Evolutionary conservation across 2,329 filamentous ascomycete genomes (phyloP).

Genomic region (Cercospora citrullina): DNA sequence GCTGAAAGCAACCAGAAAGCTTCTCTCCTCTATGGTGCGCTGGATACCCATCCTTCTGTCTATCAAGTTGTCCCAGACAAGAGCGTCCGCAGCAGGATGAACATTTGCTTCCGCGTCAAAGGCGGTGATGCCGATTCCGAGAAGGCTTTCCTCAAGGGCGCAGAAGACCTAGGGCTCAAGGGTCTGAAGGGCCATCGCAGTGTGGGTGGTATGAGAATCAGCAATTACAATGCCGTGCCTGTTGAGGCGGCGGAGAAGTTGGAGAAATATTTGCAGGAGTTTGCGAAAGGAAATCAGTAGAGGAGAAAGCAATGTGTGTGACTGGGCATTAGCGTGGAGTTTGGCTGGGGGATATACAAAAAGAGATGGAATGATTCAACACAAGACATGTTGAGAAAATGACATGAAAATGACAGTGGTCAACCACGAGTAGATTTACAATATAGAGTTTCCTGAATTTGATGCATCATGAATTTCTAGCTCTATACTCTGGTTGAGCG

Average conservation of each 20-base stretch:
- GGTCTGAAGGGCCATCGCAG: constrained; percentile 87
- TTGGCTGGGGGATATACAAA: background rate
- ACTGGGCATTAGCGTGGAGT: constrained; percentile 15
- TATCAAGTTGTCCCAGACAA: constrained; percentile 79
- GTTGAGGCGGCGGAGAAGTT: constrained; percentile 67
- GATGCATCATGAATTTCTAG: background rate
- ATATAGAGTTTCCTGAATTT: background rate
- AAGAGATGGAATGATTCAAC: constrained; percentile 10
- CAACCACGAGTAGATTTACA: background rate
- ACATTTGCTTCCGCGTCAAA: constrained; percentile 68
- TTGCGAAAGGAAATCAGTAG: constrained; percentile 41
- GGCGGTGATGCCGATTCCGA: constrained; percentile 60
- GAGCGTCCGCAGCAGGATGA: constrained; percentile 80
- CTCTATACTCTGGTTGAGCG: background rate
- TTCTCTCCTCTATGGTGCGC: constrained; percentile 68
- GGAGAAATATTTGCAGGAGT: constrained; percentile 63
- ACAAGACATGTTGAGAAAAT: background rate
- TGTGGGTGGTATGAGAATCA: constrained; percentile 81
- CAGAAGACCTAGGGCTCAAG: constrained; percentile 66
- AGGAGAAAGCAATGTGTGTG: background rate
- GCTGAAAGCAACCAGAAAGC: constrained; percentile 73
- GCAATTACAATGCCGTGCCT: constrained; percentile 85
- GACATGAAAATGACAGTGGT: background rate
- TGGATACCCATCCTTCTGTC: constrained; percentile 71
- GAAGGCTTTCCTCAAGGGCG: constrained; percentile 75